Conservation (phyloP, 495 filamentous ascomycete species). For the Aspergillus sparsus region DNA sequence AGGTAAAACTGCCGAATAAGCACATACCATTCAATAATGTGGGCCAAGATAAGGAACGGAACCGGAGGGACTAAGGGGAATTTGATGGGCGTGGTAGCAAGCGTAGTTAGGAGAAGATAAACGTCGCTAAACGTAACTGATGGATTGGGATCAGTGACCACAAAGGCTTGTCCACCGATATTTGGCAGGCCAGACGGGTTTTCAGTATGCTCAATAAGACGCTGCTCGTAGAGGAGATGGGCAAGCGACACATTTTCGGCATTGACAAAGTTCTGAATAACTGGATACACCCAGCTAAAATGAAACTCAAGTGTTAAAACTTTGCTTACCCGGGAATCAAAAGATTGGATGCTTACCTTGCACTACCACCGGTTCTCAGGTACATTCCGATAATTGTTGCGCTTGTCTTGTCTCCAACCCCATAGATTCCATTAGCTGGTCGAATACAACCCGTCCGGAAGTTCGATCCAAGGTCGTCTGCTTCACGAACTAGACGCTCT, state of each 20-base stretch:
- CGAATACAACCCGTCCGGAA: slow-evolving; percentile 61
- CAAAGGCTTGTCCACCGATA: slow-evolving; percentile 44
- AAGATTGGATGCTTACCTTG: slow-evolving; percentile 36
- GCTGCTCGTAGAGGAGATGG: slow-evolving; percentile 61
- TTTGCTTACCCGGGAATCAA: not conserved
- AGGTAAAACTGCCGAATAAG: slow-evolving; percentile 46
- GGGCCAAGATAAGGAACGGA: slow-evolving; percentile 45
- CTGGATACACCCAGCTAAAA: slow-evolving; percentile 47
- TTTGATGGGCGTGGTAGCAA: slow-evolving; percentile 34
- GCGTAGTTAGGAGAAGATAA: slow-evolving; percentile 35
- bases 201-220: slow-evolving; percentile 48
- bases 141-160: slow-evolving; percentile 44
- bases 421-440: slow-evolving; percentile 60
- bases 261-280: slow-evolving; percentile 59
- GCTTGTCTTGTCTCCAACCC: slow-evolving; percentile 54
- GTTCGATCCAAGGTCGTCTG: slow-evolving; percentile 37
- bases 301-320: slow-evolving; percentile 24
- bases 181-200: slow-evolving; percentile 40
- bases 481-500: slow-evolving; percentile 52
- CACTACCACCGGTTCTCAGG: slow-evolving; percentile 31
- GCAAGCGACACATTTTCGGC: slow-evolving; percentile 59
- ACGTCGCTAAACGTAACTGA: slow-evolving; percentile 37
- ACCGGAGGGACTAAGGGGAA: slow-evolving; percentile 33
- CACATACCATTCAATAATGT: slow-evolving; percentile 52
- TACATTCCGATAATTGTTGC: slow-evolving; percentile 45